Percentiles rank a stretch among this genome's conserved stretches.
These are phyloP conservation scores for Cordyceps militaris DNA, from an alignment of 2,329 filamentous ascomycete species.

Conservation along the genomic window DNA sequence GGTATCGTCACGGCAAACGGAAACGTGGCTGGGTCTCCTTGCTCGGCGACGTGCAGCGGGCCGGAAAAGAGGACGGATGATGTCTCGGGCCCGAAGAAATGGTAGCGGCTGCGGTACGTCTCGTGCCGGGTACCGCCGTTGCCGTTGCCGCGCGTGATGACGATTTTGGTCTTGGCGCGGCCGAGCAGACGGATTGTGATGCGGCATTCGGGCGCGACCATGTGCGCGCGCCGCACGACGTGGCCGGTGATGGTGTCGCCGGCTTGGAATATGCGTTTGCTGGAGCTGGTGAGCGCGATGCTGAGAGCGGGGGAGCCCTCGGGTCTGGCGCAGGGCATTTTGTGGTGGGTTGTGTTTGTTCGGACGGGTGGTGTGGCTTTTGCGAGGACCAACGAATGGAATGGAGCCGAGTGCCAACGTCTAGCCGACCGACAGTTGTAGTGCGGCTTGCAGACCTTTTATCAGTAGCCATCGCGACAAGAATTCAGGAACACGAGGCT, in stretches of 20 bases:
- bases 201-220: background rate
- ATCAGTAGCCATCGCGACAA: background rate
- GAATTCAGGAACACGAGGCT: background rate
- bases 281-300: background rate
- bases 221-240: conserved; percentile 2
- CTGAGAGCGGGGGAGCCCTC: background rate
- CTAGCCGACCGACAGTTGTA: background rate
- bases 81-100: background rate
- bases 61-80: background rate
- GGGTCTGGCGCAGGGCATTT: background rate
- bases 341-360: background rate
- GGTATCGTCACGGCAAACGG: background rate
- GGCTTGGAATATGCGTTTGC: background rate
- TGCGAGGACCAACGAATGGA: background rate
- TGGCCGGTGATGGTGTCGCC: conserved; percentile 11
- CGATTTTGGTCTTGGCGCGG: conserved; percentile 3
- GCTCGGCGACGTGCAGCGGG: background rate
- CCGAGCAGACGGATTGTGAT: conserved; percentile 3
- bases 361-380: too few species aligned
- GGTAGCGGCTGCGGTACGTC: background rate
- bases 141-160: background rate
- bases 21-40: background rate
- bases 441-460: background rate
- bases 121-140: background rate
- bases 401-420: background rate